Conservation (phyloP, 371 early-diverging fungal genomes). For the Mucor sp. region DNA sequence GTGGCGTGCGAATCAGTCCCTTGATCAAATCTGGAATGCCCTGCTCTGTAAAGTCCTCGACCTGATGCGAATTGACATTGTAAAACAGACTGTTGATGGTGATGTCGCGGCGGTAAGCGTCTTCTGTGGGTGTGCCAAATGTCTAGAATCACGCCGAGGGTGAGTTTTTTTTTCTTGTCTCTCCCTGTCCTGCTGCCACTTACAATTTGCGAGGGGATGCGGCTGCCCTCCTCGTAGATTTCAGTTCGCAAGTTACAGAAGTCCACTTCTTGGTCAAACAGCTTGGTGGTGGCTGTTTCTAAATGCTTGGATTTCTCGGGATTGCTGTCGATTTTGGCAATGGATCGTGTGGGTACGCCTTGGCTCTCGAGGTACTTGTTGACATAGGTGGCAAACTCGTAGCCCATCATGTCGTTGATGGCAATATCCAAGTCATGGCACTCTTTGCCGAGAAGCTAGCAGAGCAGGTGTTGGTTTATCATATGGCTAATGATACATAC, state of each 20-base stretch:
- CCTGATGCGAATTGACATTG: constrained; percentile 85
- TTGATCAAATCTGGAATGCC: constrained; percentile 77
- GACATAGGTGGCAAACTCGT: constrained; percentile 87
- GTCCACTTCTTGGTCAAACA: constrained; percentile 87
- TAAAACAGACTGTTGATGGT: constrained; percentile 99
- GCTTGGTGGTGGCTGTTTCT: constrained; percentile 94
- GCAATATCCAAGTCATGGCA: constrained; percentile 98
- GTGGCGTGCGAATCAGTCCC: constrained; percentile 89
- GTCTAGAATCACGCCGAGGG: constrained; percentile 40
- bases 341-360: constrained; percentile 51
- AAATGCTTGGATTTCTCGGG: constrained; percentile 99
- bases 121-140: constrained; percentile 95
- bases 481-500: no score
- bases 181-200: constrained; percentile 6
- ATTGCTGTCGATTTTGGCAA: constrained; percentile 90
- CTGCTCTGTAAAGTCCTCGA: constrained; percentile 93
- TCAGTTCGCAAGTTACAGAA: constrained; percentile 98
- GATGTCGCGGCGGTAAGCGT: constrained; percentile 96
- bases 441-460: constrained; percentile 87
- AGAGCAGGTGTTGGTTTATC: neutral
- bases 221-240: constrained; percentile 79
- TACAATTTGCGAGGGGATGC: constrained; percentile 83
- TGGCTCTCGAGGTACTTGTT: constrained; percentile 64
- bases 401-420: constrained; percentile 94
- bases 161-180: neutral